Conservation (phyloP, 768 basidiomycete species). For the Suillus luteus region DNA sequence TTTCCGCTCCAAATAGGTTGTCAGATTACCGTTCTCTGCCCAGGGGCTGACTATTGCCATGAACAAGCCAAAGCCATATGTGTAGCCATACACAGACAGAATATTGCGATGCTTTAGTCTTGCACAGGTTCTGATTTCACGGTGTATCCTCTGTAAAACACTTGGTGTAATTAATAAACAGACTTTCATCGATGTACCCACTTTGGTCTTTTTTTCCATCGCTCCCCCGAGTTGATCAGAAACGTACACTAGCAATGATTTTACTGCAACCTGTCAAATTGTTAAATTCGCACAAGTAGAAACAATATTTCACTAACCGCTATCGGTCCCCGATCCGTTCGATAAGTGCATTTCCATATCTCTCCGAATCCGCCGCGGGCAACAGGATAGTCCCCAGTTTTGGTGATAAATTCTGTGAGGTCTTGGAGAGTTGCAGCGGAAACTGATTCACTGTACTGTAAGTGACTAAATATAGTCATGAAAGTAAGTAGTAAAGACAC, state of each 20-base stretch:
- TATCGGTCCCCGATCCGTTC: not conserved
- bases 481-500: too few relatives aligned
- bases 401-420: not conserved
- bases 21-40: constrained; percentile 21
- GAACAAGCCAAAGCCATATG: constrained; percentile 23
- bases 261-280: constrained; percentile 3
- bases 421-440: not conserved
- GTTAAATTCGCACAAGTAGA: not conserved
- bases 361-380: constrained; percentile 8
- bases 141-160: constrained; percentile 20
- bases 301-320: not conserved
- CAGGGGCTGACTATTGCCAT: constrained; percentile 25
- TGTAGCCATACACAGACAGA: constrained; percentile 21
- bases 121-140: constrained; percentile 25
- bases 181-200: not conserved
- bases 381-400: not conserved
- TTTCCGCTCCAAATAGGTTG: constrained; percentile 17
- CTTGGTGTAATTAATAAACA: not conserved
- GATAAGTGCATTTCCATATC: constrained; percentile 10
- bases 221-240: not conserved
- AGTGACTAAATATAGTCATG: not conserved
- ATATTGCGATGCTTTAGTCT: constrained; percentile 23
- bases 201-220: constrained; percentile 2
- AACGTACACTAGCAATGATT: constrained; percentile 2
- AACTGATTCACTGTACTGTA: not conserved